These are phyloP conservation scores for Aspergillus phoenicis DNA, from an alignment of 2,329 filamentous ascomycete species.

Conservation along the genomic window DNA sequence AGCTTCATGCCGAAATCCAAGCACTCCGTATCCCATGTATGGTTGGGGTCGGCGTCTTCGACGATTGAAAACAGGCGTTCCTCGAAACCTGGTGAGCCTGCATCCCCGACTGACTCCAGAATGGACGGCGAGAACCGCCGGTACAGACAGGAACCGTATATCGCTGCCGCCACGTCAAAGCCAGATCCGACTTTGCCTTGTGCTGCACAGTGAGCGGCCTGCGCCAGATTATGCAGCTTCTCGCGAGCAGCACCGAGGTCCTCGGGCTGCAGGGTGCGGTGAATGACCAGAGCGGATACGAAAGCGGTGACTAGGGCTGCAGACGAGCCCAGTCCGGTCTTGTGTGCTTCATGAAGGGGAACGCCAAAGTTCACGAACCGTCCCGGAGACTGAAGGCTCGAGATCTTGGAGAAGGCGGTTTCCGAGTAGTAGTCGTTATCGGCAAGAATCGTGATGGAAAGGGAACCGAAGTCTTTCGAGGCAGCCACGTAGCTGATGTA, in stretches of 20 bases:
- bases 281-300: constrained; percentile 54
- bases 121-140: constrained; percentile 85
- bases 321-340: constrained; percentile 93
- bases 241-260: constrained; percentile 55
- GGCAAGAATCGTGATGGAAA: constrained; percentile 82
- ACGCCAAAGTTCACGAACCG: constrained; percentile 78
- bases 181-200: constrained; percentile 96
- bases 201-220: constrained; percentile 90
- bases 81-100: constrained; percentile 68
- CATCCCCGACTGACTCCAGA: constrained; percentile 67
- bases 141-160: constrained; percentile 90
- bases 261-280: constrained; percentile 47
- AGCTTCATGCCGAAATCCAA: constrained; percentile 69
- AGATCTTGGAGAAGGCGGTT: constrained; percentile 48
- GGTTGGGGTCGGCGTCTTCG: constrained; percentile 55
- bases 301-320: constrained; percentile 91
- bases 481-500: constrained; percentile 64
- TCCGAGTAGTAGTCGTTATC: constrained; percentile 97
- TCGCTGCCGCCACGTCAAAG: constrained; percentile 91
- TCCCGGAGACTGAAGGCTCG: constrained; percentile 33
- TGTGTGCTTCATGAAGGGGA: constrained; percentile 76
- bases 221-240: constrained; percentile 86
- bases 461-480: constrained; percentile 62
- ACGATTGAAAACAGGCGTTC: constrained; percentile 66
- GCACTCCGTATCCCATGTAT: constrained; percentile 78